Evolutionary conservation across 2,329 filamentous ascomycete species (phyloP), one percentile per base, ranked within the genome.

Genomic region (Exophiala aquamarina): DNA sequence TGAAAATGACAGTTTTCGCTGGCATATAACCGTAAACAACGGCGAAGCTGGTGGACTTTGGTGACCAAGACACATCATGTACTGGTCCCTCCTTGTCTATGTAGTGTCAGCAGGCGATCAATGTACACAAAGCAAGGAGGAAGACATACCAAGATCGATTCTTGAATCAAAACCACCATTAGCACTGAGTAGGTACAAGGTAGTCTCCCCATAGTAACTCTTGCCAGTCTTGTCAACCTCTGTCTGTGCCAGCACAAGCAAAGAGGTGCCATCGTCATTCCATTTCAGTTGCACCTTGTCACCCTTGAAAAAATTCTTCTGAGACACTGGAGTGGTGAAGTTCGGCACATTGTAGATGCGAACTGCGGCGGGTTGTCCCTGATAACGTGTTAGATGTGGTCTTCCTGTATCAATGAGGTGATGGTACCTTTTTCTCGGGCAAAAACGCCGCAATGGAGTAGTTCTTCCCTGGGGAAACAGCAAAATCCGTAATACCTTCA

Each of bases 251-350:
- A 98, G 81, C 58, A 97, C 92, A 63, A 98, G 87, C 65, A 97
- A 71, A 66, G 86, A 92, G 29, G 91, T 95, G 43, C 93, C 93
- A 53, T 89, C 77, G 58, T 86, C 82, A 71, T 98, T 98, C 93
- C 93, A 98, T 75, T 96, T 96, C 65, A 98, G 76, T 71, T 96
- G 90, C 38, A 98, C 92, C 76, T 97, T 97, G 76, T 98, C 93
- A 55, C 91, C 91, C 76, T 98, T 98, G 82, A 90, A 98, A 67
- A 98, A 98, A 1, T 87, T 96, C 83, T 98, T 98, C 68, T 97
- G 92, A 31, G 92, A 96, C 40, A 95, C 84, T 3, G 91, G 84
- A 43, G 74, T 75, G 55, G 72, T 79, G 71, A 97, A 97, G 60
- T 93, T 79, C 33, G 93, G 92, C 28, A 97, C 87, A 59, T 92